These are phyloP conservation scores for Cryptococcus deneoformans DNA, from an alignment of 1,284 basidiomycete genomes.

Conservation along the genomic window DNA sequence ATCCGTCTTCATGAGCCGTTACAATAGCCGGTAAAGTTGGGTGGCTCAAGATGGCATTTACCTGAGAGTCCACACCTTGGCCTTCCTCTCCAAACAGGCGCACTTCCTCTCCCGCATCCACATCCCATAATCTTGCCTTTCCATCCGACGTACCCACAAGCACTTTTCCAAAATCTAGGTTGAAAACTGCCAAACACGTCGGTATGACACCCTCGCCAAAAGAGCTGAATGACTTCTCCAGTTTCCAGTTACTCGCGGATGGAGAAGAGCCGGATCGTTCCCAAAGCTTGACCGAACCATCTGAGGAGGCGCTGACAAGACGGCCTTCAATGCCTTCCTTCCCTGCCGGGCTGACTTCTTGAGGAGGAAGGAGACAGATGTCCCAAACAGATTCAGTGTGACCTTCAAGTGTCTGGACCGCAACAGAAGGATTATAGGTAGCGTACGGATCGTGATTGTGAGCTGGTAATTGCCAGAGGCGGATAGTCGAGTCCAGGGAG, in stretches of 20 bases:
- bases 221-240: slow-evolving; percentile 7
- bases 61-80: slow-evolving; percentile 60
- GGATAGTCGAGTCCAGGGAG: slow-evolving; percentile 85
- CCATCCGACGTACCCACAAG: slow-evolving; percentile 85
- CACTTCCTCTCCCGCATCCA: slow-evolving; percentile 78
- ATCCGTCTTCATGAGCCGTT: slow-evolving; percentile 91
- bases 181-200: slow-evolving; percentile 62
- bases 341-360: not conserved
- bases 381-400: slow-evolving; percentile 97
- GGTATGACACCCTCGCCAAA: slow-evolving; percentile 53
- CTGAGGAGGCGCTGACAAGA: slow-evolving; percentile 84
- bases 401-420: slow-evolving; percentile 77
- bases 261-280: slow-evolving; percentile 55
- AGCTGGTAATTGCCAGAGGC: slow-evolving; percentile 79
- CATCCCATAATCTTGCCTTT: slow-evolving; percentile 84
- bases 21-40: slow-evolving; percentile 85
- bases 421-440: slow-evolving; percentile 74
- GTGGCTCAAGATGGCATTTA: slow-evolving; percentile 87
- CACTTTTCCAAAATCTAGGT: slow-evolving; percentile 48
- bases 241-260: slow-evolving; percentile 10
- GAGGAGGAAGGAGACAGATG: slow-evolving; percentile 57
- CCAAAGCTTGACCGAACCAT: slow-evolving; percentile 93
- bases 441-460: slow-evolving; percentile 73
- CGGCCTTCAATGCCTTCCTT: slow-evolving; percentile 49
- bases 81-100: slow-evolving; percentile 53